Evolutionary conservation across 139 green algal species (phyloP), one percentile per base, ranked within the genome.

Genomic region (Coelastrella sp.): DNA sequence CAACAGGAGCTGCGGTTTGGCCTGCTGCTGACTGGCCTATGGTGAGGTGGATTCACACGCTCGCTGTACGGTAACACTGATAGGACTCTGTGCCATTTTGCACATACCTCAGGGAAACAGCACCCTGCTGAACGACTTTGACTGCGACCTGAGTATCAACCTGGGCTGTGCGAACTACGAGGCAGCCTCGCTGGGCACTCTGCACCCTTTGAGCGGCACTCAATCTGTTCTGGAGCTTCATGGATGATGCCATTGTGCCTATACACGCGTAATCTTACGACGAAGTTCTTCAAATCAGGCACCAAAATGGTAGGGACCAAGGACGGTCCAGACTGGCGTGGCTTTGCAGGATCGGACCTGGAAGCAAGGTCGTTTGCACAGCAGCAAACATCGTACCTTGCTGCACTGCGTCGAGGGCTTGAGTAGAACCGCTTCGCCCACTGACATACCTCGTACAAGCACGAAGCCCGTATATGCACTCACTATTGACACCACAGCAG

Each of bases 151-250:
- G 68, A 76, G 68, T 76, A 4, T 76, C 68, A 76, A 76, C 68
- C 68, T 76, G 68, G 68, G 68, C 68, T 11, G 68, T 76, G 17
- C 68, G 68, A 76, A 76, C 68, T 76, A 76, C 68, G 10, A 76
- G 15, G 19, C 68, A 11, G 17, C 68, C 68, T 15, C 68, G 68
- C 17, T 76, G 68, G 24, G 68, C 68, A 76, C 68, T 7, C 68
- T 76, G 68, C 19, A 25, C 15, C 68, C 19, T 76, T 15, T 76
- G 68, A 17, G 68, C 15, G 19, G 68, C 68, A 27, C 15, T 19
- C 19, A 76, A 24, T 4, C 68, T 76, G 68, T 8, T 76, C 19
- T 15, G 24, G 15, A 19, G 15, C 68, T 25, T 76, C 68, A 76
- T 76, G n/a, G 68, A 76, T 27, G 68, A 7, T 27, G 68, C 68